A percentile compares a stretch with the other conserved stretches of the same genome.
Evolutionary conservation across 768 basidiomycete species (phyloP).

Genomic region (Lactarius hatsudake): DNA sequence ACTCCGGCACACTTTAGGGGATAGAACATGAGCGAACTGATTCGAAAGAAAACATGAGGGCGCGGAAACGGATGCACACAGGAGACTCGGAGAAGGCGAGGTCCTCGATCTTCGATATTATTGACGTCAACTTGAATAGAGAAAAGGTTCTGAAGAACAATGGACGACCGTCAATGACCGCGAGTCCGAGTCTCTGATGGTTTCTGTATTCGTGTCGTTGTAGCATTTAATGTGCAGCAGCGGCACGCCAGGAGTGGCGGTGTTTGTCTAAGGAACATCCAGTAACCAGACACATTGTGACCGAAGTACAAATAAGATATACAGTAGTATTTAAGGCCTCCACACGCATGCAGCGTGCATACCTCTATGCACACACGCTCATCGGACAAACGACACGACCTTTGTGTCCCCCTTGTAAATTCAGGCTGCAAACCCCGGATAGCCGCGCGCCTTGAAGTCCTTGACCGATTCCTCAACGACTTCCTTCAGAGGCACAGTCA

Average conservation of each 20-base stretch:
- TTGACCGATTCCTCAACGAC: conserved; percentile 8
- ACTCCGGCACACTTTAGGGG: no score
- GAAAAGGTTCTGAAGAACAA: not conserved
- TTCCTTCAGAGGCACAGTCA: conserved; percentile 5
- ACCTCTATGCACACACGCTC: not conserved
- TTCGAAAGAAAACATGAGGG: no score
- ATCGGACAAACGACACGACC: not conserved
- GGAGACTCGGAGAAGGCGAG: no score
- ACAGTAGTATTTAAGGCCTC: not conserved
- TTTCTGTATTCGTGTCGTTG: not conserved
- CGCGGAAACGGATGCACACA: no score
- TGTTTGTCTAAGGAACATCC: not conserved
- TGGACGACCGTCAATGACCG: not conserved
- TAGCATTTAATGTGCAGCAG: conserved; percentile 5
- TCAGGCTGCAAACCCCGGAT: conserved; percentile 10
- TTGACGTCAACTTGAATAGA: not conserved
- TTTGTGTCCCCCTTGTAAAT: not conserved
- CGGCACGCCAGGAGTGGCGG: not conserved
- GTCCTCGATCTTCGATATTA: conserved; percentile 1
- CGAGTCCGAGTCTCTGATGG: not conserved
- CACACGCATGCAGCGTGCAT: not conserved
- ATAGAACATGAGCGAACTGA: no score
- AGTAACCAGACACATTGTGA: not conserved
- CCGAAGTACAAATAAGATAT: not conserved
- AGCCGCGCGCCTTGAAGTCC: conserved; percentile 18